Evolutionary conservation across 2,329 filamentous ascomycete species (phyloP), one percentile per base, ranked within the genome.

Genomic region (Blastomyces parvus): DNA sequence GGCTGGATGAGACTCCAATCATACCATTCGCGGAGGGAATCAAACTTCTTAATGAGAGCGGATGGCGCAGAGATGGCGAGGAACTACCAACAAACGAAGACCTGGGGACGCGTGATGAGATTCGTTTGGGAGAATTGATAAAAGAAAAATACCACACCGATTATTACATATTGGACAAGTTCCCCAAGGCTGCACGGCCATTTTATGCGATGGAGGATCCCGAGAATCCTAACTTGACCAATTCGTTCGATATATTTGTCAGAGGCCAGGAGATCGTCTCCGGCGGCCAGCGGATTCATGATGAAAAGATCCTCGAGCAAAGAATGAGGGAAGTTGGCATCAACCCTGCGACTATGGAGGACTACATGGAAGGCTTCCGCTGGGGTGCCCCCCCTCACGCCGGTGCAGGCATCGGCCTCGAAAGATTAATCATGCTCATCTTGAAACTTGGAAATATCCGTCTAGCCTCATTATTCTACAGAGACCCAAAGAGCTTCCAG

Each of bases 211-310:
- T 96, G 84, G 88, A 88, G 36, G 90, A 96, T 66, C 83, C 87
- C 1, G 80, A 87, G 19, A 85, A 95, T 70, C 80, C 84, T 14
- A 60, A 61, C 19, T 85, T 86, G 73, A 97, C 92, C 60, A 96
- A 96, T 73, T 96, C 92, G 0, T 97, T 96, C 70, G 92, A 97
- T 73, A 95, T 97, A 64, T 97, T 97, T 78, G 83, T 96, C 53
- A 88, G 92, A 38, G 92, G 92, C 0, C 92, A 97, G 72, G 92
- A 97, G 74, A 94, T 97, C 63, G 86, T 93, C 56, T 93, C 90
- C 0, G 92, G 92, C 69, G 92, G 92, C 8, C 92, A 97, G 76
- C 91, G 92, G 84, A 95, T 97, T 66, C 89, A 97, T 73, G 87
- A 94, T 66, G 83, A 89, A 0, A 78, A 82, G 4, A 83, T 89